Base-by-base conservation (phyloP, 345 rosid genomes). In the Salix suchowensis region DNA sequence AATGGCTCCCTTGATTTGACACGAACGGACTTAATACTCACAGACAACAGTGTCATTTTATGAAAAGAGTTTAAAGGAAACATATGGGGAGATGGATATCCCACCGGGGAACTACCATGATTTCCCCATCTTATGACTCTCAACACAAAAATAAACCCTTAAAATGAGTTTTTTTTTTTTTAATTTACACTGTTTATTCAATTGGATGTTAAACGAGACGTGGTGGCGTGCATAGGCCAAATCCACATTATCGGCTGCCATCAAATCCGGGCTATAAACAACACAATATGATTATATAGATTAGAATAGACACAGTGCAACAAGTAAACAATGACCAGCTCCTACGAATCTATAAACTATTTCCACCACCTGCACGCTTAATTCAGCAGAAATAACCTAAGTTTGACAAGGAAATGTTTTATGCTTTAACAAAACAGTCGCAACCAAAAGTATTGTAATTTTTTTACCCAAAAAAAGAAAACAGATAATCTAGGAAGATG, bases 161-260 rank as follows among this genome's bases (percentile, higher is more conserved):
- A 1, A 5, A 36, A 36, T 36, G 37, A 5, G 37, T 7, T 36
- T 36, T 36, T 4, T 32, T 32, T 32, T 28, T 9, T 11, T 30
- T 32, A 32, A 10, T 37, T 4, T 34, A 34, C 36, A 34, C 36
- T 34, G 5, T 4, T 34, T 4, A 34, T 32, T 32, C 34, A 32
- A 32, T 4, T 5, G 5, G 37, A 36, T 36, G 37, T 36, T 36
- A 36, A 36, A 36, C 13, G 32, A 5, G 23, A 71, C 82, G 23
- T 79, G 77, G 85, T 65, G 79, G 79, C 37, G 87, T 76, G 87
- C 82, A 82, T 84, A 84, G 82, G 85, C 85, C 79, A 1, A 74
- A 82, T 71, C 32, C 28, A 65, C 67, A 71, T 73, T 50, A 66
- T n/a, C 1, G 26, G 8, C 15, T 30, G 82, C 81, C 62, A 67